A percentile compares a stretch with the other conserved stretches of the same genome.
phyloP scores from a whole-genome alignment of 1,284 basidiomycete species.

The Heterobasidion occidentale region DNA sequence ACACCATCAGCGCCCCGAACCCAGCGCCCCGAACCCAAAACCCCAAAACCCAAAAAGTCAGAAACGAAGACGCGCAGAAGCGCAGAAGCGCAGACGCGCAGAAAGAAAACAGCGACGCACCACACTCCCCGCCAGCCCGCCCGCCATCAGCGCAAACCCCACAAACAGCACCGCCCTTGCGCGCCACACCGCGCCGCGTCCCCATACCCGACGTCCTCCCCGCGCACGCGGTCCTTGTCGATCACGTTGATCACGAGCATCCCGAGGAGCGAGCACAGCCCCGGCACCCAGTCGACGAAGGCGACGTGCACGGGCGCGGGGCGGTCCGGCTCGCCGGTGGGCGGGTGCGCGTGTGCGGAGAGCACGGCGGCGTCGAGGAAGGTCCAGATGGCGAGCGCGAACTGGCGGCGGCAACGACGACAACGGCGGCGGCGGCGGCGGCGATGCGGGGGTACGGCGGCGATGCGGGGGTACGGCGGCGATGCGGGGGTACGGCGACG shows the following conservation, averaged over 20 bases:
- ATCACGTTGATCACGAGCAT: slow-evolving; percentile 92
- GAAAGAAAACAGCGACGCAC: slow-evolving; percentile 43
- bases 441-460: too few species aligned
- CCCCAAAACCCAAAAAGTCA: too few species aligned
- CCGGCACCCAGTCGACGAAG: slow-evolving; percentile 94
- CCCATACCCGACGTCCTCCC: slow-evolving; percentile 68
- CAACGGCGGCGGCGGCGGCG: background rate
- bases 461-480: too few species aligned
- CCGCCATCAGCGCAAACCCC: slow-evolving; percentile 95
- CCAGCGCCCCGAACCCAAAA: too few species aligned
- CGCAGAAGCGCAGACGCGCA: too few species aligned
- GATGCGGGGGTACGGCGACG: too few species aligned
- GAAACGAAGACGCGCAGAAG: too few species aligned
- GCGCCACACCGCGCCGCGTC: slow-evolving; percentile 83
- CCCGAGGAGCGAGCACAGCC: slow-evolving; percentile 88
- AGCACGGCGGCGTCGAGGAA: slow-evolving; percentile 91
- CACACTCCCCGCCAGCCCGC: slow-evolving; percentile 89
- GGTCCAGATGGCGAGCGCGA: slow-evolving; percentile 92
- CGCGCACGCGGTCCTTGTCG: slow-evolving; percentile 86
- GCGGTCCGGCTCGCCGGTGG: slow-evolving; percentile 60
- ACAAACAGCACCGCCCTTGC: slow-evolving; percentile 89
- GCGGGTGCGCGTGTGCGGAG: slow-evolving; percentile 74
- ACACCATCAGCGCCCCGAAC: too few species aligned
- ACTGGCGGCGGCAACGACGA: slow-evolving; percentile 41
- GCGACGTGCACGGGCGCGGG: slow-evolving; percentile 80